Conservation (phyloP, 164 flowering plant species). For the Santalum album region DNA sequence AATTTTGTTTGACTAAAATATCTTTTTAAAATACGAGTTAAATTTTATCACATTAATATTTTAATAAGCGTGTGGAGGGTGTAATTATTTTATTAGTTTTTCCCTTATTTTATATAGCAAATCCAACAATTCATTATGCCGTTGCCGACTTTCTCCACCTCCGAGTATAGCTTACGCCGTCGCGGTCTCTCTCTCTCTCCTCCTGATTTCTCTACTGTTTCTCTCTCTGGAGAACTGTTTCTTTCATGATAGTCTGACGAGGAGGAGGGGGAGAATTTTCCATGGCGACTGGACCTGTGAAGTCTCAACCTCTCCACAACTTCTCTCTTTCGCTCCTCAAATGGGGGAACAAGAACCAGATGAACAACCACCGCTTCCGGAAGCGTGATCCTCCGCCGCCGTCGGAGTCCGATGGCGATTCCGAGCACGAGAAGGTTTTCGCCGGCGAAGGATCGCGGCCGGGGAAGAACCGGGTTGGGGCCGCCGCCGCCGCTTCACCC, state of each 20-base stretch:
- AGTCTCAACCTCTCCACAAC: slow-evolving; percentile 49
- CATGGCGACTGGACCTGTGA: slow-evolving; percentile 39
- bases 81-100: no score
- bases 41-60: no score
- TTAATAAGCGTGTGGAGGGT: no score
- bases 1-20: no score
- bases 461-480: slow-evolving; percentile 11
- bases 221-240: neutral
- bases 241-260: neutral
- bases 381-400: neutral
- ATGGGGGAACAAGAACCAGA: slow-evolving; percentile 35
- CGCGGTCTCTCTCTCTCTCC: no score
- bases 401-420: slow-evolving; percentile 4
- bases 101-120: no score
- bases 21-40: no score
- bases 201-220: no score
- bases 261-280: neutral
- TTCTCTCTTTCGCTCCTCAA: slow-evolving; percentile 32
- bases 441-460: slow-evolving; percentile 17
- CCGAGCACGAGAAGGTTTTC: slow-evolving; percentile 1
- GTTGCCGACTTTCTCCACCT: no score
- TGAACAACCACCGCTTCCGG: slow-evolving; percentile 15
- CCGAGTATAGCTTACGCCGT: no score
- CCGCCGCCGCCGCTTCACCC: slow-evolving; percentile 8
- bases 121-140: no score